A percentile compares a stretch with the other conserved stretches of the same genome.
Evolutionary conservation across 345 rosid genomes (phyloP).

Genomic region (Hirschfeldia incana): DNA sequence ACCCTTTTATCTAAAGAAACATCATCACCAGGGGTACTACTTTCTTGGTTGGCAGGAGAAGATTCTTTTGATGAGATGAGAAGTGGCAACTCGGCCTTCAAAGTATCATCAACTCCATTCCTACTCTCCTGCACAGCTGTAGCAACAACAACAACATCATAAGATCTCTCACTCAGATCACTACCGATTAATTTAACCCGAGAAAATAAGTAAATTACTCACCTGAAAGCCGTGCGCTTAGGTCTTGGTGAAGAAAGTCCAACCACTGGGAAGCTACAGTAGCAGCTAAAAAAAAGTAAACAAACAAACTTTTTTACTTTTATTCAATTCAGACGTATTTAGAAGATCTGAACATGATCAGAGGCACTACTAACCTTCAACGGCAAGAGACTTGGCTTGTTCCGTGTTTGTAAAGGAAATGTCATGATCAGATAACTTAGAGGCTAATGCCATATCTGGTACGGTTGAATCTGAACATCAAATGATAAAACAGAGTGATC

Average conservation of each 20-base stretch:
- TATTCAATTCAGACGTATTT: too few relatives aligned
- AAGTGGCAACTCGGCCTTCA: slow-evolving; percentile 72
- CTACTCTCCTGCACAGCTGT: slow-evolving; percentile 85
- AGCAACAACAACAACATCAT: slow-evolving; percentile 18
- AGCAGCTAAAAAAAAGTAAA: slow-evolving; percentile 54
- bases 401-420: slow-evolving; percentile 47
- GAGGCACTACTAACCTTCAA: slow-evolving; percentile 53
- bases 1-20: slow-evolving; percentile 38
- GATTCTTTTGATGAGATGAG: slow-evolving; percentile 59
- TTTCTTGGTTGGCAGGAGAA: slow-evolving; percentile 47
- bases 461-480: slow-evolving; percentile 40
- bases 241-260: slow-evolving; percentile 90
- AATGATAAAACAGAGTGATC: slow-evolving; percentile 24
- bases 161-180: slow-evolving; percentile 10
- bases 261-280: slow-evolving; percentile 91
- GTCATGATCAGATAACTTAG: slow-evolving; percentile 51
- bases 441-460: slow-evolving; percentile 46
- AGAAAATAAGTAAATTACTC: neutral
- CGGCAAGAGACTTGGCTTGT: slow-evolving; percentile 60
- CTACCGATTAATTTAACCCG: too few relatives aligned
- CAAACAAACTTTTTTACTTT: slow-evolving; percentile 21
- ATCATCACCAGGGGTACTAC: slow-evolving; percentile 21
- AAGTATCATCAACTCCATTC: slow-evolving; percentile 68
- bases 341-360: neutral
- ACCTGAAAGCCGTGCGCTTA: slow-evolving; percentile 89